phyloP scores from a whole-genome alignment of 192 early-diverging fungal species.

The Allomyces arbusculus region DNA sequence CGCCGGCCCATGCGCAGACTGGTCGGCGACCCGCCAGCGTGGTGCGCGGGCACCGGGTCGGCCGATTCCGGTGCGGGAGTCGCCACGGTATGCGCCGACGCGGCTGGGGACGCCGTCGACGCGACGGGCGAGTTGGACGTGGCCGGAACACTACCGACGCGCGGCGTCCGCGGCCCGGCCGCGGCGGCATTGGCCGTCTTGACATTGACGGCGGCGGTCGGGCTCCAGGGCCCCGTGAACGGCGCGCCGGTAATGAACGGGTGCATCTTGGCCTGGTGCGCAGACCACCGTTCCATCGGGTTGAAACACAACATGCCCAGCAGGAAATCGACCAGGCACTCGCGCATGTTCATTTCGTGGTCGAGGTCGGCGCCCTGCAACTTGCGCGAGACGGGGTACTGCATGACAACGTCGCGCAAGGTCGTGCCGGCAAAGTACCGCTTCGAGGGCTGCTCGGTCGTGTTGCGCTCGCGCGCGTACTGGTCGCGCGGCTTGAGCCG shows the following conservation, averaged over 20 bases:
- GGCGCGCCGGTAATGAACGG: slow-evolving; percentile 87
- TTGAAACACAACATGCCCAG: slow-evolving; percentile 72
- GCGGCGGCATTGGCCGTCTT: too few species aligned
- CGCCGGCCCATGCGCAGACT: neutral
- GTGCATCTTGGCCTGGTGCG: slow-evolving; percentile 83
- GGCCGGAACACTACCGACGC: too few species aligned
- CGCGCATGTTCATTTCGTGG: slow-evolving; percentile 28
- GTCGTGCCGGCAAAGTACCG: slow-evolving; percentile 75
- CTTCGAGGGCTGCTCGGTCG: slow-evolving; percentile 73
- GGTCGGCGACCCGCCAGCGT: neutral
- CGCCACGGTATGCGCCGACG: neutral
- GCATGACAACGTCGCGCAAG: slow-evolving; percentile 65
- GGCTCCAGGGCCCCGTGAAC: slow-evolving; percentile 47
- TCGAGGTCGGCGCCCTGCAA: slow-evolving; percentile 16
- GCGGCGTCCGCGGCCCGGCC: too few species aligned
- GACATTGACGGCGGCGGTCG: slow-evolving; percentile 1
- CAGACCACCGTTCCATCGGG: slow-evolving; percentile 82
- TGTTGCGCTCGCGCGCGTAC: slow-evolving; percentile 58
- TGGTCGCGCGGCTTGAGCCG: slow-evolving; percentile 57
- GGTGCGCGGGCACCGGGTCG: neutral
- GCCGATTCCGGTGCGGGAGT: neutral
- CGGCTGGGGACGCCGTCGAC: neutral
- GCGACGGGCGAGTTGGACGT: too few species aligned
- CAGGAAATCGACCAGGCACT: slow-evolving; percentile 77
- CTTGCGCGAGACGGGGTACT: slow-evolving; percentile 58